Evolutionary conservation across 352 stramenopile genomes (phyloP).

Genomic region (Pythium utonaiense): DNA sequence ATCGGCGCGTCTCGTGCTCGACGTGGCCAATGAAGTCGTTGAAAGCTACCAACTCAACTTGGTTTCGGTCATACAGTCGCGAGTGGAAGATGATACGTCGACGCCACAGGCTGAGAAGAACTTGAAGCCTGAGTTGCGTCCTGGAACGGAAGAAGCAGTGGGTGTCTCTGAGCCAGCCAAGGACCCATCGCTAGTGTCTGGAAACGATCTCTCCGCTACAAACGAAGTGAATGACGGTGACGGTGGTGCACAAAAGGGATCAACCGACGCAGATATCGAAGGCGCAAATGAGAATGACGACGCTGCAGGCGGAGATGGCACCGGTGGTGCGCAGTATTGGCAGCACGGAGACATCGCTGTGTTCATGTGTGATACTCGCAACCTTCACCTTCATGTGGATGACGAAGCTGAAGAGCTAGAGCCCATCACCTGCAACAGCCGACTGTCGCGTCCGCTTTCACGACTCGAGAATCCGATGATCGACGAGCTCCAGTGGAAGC

Average conservation of each 20-base stretch:
- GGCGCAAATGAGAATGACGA: not conserved
- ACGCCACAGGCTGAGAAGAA: not conserved
- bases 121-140: no score
- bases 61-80: conserved; percentile 22
- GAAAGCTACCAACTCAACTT: conserved; percentile 54
- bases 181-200: not conserved
- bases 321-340: conserved; percentile 16
- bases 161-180: not conserved
- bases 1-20: conserved; percentile 37
- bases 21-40: conserved; percentile 47
- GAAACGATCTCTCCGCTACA: not conserved
- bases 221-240: not conserved
- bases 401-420: conserved; percentile 31
- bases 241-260: not conserved
- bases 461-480: conserved; percentile 57
- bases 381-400: not conserved
- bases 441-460: conserved; percentile 43
- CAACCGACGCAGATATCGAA: not conserved
- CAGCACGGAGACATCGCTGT: conserved; percentile 47
- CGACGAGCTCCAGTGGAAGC: conserved; percentile 59
- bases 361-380: conserved; percentile 54
- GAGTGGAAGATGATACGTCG: no score
- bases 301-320: not conserved
- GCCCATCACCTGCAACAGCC: conserved; percentile 62
- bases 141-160: not conserved